These are phyloP conservation scores for Phaeodactylum tricornutum DNA, from an alignment of 108 stramenopile genomes.

Conservation along the genomic window DNA sequence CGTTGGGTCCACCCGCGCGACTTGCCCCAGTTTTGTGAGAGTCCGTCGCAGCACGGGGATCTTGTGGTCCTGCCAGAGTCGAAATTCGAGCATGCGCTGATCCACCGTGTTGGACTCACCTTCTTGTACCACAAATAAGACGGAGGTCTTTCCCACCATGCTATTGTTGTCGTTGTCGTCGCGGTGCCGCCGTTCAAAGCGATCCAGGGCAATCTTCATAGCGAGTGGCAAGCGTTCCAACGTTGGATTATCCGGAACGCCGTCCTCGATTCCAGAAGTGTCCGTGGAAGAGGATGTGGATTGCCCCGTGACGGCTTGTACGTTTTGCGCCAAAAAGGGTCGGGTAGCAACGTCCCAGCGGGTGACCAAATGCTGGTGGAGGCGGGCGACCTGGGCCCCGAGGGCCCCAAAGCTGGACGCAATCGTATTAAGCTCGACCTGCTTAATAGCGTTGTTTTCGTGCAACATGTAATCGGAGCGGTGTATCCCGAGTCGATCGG, in stretches of 20 bases:
- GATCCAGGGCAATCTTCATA: constrained; percentile 58
- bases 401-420: constrained; percentile 90
- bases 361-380: constrained; percentile 59
- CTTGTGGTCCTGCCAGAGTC: constrained; percentile 67
- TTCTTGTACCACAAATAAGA: constrained; percentile 91
- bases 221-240: constrained; percentile 61
- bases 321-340: constrained; percentile 40
- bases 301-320: constrained; percentile 22
- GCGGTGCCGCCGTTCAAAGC: constrained; percentile 37
- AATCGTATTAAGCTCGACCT: constrained; percentile 98
- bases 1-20: constrained; percentile 22
- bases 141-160: not conserved
- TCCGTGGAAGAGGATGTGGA: not conserved
- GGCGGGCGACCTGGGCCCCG: constrained; percentile 44
- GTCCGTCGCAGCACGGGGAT: constrained; percentile 74
- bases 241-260: constrained; percentile 79
- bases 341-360: constrained; percentile 27
- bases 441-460: constrained; percentile 40
- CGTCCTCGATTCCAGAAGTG: constrained; percentile 15
- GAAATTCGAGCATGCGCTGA: constrained; percentile 89
- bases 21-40: constrained; percentile 35
- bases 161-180: no score
- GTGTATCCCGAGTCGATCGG: constrained; percentile 78
- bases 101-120: constrained; percentile 94
- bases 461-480: constrained; percentile 98